Percentiles rank a stretch among this genome's conserved stretches.
phyloP scores from a whole-genome alignment of 1,284 basidiomycete species.

The Vanrija pseudolonga region DNA sequence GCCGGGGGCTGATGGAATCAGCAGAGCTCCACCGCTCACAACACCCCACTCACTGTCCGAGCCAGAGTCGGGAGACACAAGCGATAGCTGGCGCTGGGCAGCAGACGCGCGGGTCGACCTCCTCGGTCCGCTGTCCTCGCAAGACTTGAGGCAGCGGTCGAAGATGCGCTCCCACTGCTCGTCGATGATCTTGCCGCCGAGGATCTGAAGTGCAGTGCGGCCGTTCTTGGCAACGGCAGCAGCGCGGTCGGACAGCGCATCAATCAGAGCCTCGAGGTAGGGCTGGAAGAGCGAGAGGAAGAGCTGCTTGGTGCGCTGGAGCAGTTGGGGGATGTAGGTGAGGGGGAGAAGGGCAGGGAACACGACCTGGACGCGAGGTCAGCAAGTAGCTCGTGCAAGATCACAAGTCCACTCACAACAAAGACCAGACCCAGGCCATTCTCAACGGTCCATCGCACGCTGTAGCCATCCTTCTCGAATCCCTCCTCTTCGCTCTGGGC shows the following conservation, averaged over 20 bases:
- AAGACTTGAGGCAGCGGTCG: slow-evolving; percentile 40
- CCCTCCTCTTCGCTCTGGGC: slow-evolving; percentile 58
- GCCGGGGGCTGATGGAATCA: slow-evolving; percentile 2
- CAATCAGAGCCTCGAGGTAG: slow-evolving; percentile 72
- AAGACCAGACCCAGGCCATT: slow-evolving; percentile 93
- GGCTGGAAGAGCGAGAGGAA: slow-evolving; percentile 83
- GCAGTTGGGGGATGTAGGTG: slow-evolving; percentile 86
- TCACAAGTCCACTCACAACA: slow-evolving; percentile 60
- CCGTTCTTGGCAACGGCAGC: slow-evolving; percentile 39
- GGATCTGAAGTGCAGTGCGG: slow-evolving; percentile 22
- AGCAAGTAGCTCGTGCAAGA: neutral
- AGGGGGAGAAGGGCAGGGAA: slow-evolving; percentile 96
- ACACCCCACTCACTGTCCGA: neutral
- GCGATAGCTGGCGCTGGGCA: neutral
- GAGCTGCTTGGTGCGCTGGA: slow-evolving; percentile 70
- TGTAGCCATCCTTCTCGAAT: slow-evolving; percentile 87
- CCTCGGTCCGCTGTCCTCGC: slow-evolving; percentile 19
- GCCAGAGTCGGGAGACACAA: neutral
- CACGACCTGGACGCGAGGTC: slow-evolving; percentile 62
- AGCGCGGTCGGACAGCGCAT: slow-evolving; percentile 63
- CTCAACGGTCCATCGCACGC: slow-evolving; percentile 85
- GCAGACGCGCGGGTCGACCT: neutral
- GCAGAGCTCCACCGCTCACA: too few relatives aligned
- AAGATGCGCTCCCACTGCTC: slow-evolving; percentile 46
- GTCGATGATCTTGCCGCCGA: slow-evolving; percentile 32